Evolutionary conservation across 1,284 basidiomycete species (phyloP).

Genomic region (Cutaneotrichosporon cavernicola): DNA sequence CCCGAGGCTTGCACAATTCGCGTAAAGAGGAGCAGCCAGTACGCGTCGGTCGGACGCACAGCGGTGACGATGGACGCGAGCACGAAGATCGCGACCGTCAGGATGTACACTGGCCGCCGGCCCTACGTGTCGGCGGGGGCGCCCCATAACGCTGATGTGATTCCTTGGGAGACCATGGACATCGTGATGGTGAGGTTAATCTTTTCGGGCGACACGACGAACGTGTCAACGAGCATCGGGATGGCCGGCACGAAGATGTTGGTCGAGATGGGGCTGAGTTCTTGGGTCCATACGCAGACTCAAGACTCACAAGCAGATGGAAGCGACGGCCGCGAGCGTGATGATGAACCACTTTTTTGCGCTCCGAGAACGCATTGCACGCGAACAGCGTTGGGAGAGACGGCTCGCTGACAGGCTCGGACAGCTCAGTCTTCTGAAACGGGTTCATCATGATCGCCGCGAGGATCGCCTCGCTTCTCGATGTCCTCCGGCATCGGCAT

Average conservation of each 20-base stretch:
- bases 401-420: background rate
- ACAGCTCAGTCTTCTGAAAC: too few species aligned
- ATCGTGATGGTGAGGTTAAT: slow-evolving; percentile 47
- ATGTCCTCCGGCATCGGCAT: too few species aligned
- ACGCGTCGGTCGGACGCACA: slow-evolving; percentile 41
- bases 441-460: too few species aligned
- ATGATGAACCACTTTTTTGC: slow-evolving; percentile 46
- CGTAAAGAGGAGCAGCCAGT: slow-evolving; percentile 44
- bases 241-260: slow-evolving; percentile 47
- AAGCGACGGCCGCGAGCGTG: slow-evolving; percentile 35
- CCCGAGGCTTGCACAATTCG: slow-evolving; percentile 43
- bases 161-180: slow-evolving; percentile 44
- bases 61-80: slow-evolving; percentile 41
- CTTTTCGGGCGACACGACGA: slow-evolving; percentile 34
- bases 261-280: slow-evolving; percentile 41
- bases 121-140: slow-evolving; percentile 41
- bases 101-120: slow-evolving; percentile 42
- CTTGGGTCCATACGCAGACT: background rate
- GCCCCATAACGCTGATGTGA: slow-evolving; percentile 45
- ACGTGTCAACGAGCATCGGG: slow-evolving; percentile 35
- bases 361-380: slow-evolving; percentile 35
- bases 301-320: slow-evolving; percentile 37
- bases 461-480: too few species aligned
- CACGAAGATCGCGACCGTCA: slow-evolving; percentile 37
- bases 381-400: slow-evolving; percentile 4